phyloP scores from a whole-genome alignment of 345 rosid genomes.

The Trapa incisa region DNA sequence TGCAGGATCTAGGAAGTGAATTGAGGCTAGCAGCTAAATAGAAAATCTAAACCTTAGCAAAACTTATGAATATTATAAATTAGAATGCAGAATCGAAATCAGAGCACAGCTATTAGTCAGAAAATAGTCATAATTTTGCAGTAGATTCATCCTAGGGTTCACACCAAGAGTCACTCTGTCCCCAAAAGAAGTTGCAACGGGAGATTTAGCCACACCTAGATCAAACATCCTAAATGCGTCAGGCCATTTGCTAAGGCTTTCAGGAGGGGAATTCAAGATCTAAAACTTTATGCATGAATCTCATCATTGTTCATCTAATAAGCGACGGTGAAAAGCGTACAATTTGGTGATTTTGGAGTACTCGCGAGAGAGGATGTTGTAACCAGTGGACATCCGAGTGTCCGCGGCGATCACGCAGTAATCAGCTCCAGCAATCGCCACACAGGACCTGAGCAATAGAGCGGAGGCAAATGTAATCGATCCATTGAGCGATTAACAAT shows the following conservation, averaged over 20 bases:
- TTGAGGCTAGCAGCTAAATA: too few relatives aligned
- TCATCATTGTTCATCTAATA: not conserved
- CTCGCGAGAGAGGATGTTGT: constrained; percentile 78
- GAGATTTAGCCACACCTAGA: not conserved
- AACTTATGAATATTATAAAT: too few relatives aligned
- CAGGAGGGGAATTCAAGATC: too few relatives aligned
- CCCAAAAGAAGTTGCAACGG: not conserved
- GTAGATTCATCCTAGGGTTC: not conserved
- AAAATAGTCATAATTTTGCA: too few relatives aligned
- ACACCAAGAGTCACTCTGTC: not conserved
- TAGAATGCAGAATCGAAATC: too few relatives aligned
- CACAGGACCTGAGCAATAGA: constrained; percentile 55
- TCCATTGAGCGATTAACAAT: not conserved
- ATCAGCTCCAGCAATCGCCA: constrained; percentile 88
- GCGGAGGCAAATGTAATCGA: not conserved
- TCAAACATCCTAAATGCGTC: not conserved
- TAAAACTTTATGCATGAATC: not conserved
- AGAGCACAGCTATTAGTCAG: too few relatives aligned
- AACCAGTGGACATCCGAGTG: constrained; percentile 93
- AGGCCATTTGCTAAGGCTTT: not conserved
- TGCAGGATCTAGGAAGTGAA: too few relatives aligned
- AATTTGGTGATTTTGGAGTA: constrained; percentile 78
- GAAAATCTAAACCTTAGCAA: too few relatives aligned
- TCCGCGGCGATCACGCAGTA: constrained; percentile 95
- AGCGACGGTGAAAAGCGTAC: constrained; percentile 21